Base-by-base conservation (phyloP, 371 early-diverging fungal species). In the Circinella minor region DNA sequence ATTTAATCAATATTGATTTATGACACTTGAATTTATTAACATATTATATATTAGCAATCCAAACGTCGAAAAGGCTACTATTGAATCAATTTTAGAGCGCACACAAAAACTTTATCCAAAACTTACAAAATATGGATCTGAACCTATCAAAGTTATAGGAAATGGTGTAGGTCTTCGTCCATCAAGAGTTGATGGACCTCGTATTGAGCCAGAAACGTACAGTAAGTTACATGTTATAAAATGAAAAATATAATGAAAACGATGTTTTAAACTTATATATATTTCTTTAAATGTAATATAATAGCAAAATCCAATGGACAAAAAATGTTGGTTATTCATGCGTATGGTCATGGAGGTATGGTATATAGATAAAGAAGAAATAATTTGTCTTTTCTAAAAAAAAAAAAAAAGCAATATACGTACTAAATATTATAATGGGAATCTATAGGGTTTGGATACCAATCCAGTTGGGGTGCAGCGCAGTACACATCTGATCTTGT, bases 281-380 rank as follows among this genome's bases (percentile, higher is more conserved):
- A 27, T 27, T 27, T 27, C 27, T 27, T 27, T 27, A 27, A 27
- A 10, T 17, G 3, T 11, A 36, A 64, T 46, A 4, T 10, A 14
- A 61, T 66, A 77, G 76, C 61, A 46, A 78, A 71, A 18, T 67
- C 79, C 18, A 57, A 66, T 1, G 78, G 76, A 3, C 63, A 70
- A 18, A 61, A 65, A 7, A 74, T 91, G 10, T 38, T 89, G 46
- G 77, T 93, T 3, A 84, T 87, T 11, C 92, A 93, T 77, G 90
- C 90, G 66, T 94, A 94, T 80, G 95, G 95, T 0, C 95, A 95
- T 77, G 92, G 92, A 36, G 91, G 92, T 0, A 59, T 27, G 2
- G 27, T 2, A 27, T 27, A 27, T 2, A 27, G 27, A 27, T 27
- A 27, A 27, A 27, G 27, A n/a, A n/a, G n/a, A n/a, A n/a, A n/a